A percentile compares a stretch with the other conserved stretches of the same genome.
phyloP scores from a whole-genome alignment of 2,329 filamentous ascomycete genomes.

The Alternaria consortialis region DNA sequence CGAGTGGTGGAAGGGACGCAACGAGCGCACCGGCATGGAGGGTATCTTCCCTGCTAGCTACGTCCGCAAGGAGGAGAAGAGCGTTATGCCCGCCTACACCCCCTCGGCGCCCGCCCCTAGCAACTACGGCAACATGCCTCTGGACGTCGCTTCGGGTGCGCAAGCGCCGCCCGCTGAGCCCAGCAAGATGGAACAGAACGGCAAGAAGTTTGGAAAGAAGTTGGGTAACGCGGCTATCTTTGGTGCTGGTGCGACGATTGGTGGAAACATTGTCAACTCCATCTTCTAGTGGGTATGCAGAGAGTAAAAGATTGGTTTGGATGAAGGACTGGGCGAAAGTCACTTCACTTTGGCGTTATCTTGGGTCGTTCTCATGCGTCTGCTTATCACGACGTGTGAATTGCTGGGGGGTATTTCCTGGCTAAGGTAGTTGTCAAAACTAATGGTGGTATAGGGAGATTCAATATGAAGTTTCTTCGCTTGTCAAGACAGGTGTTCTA shows the following conservation, averaged over 20 bases:
- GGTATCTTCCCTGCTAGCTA: constrained; percentile 97
- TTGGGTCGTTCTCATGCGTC: background rate
- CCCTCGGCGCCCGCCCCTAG: constrained; percentile 56
- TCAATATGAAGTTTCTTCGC: background rate
- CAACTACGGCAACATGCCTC: constrained; percentile 76
- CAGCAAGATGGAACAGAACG: constrained; percentile 75
- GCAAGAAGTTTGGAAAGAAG: constrained; percentile 98
- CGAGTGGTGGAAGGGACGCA: constrained; percentile 95
- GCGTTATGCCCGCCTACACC: constrained; percentile 50
- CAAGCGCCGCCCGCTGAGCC: constrained; percentile 55
- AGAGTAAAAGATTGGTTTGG: background rate
- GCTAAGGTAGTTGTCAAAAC: background rate
- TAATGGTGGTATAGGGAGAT: background rate
- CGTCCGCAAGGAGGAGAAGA: constrained; percentile 74
- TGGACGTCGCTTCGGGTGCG: constrained; percentile 74
- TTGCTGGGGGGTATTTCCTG: background rate
- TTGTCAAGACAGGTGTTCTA: background rate
- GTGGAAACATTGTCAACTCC: constrained; percentile 77
- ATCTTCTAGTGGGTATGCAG: constrained; percentile 25
- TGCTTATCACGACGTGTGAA: background rate
- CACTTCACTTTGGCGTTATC: constrained; percentile 4
- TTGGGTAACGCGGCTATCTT: constrained; percentile 86
- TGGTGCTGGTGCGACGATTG: constrained; percentile 90
- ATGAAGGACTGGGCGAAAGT: background rate
- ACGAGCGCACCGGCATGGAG: constrained; percentile 81